Evolutionary conservation across 257 asterid species (phyloP).

Genomic region (Solanum habrochaites): DNA sequence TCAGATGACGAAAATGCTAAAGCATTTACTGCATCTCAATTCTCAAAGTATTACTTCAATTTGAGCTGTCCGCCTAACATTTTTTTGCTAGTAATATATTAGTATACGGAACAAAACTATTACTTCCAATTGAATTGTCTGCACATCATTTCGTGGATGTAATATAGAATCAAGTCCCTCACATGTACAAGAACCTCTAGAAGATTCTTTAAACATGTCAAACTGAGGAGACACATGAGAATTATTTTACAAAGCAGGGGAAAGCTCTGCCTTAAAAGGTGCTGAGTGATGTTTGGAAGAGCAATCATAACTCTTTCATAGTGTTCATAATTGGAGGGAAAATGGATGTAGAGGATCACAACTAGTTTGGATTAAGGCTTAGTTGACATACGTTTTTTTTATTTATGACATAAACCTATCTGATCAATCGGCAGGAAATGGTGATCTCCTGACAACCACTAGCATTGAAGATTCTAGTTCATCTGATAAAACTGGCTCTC

Average conservation of each 20-base stretch:
- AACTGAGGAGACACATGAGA: background rate
- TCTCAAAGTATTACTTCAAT: background rate
- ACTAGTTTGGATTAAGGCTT: background rate
- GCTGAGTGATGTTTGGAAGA: background rate
- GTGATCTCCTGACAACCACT: constrained; percentile 22
- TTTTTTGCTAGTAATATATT: background rate
- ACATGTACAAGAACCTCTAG: background rate
- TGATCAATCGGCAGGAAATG: constrained; percentile 41
- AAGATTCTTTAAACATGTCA: background rate
- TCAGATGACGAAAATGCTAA: background rate
- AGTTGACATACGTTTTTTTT: background rate
- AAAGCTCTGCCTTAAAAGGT: background rate
- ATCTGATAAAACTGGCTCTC: constrained; percentile 26
- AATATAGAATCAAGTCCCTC: background rate
- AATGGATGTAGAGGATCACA: background rate
- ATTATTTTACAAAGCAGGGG: background rate
- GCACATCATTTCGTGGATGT: background rate
- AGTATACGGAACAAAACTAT: background rate
- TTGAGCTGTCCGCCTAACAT: background rate
- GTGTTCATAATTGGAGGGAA: background rate
- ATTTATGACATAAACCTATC: background rate
- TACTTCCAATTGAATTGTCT: background rate
- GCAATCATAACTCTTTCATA: background rate
- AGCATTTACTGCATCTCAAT: background rate
- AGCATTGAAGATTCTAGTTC: constrained; percentile 34